Evolutionary conservation across 2,329 filamentous ascomycete species (phyloP), one percentile per base, ranked within the genome.

Genomic region (Onygena corvina): DNA sequence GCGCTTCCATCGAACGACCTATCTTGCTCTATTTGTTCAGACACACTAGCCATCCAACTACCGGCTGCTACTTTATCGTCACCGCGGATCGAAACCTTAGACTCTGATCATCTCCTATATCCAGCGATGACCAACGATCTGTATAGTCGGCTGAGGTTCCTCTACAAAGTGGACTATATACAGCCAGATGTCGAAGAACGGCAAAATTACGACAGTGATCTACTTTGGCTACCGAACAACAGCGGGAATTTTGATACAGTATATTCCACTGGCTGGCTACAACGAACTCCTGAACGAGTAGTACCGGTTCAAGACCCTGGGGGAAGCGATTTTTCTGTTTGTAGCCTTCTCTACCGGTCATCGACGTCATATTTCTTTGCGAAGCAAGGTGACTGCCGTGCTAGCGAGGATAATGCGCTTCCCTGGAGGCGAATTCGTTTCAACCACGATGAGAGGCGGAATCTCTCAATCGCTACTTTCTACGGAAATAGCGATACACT

Each of bases 151-250:
- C 46, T 56, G 27, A 48, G 36, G n/a, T 56, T 56, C 36, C 33
- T 52, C 31, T 55, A 55, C 46, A 55, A 53, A 18, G 48, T 56
- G 29, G 54, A 55, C 18, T 52, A 52, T 25, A 51, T 55, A 11
- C 20, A 49, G 23, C 46, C 51, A 29, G 40, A 51, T n/a, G n/a
- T n/a, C 29, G 9, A 46, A 20, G 48, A 49, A 12, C 30, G 34
- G 2, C 48, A 49, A 18, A 1, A 16, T 4, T 51, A 53, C 20
- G 50, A 36, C 33, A 49, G 47, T 27, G 30, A 34, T n/a, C 21
- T 23, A 2, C n/a, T 50, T 25, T 25, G 23, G 29, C 16, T 29
- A 29, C 54, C 52, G n/a, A 11, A 12, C 2, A 7, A 29, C 23
- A n/a, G 12, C 4, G 21, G 38, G 3, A 14, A 3, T 29, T 42